phyloP scores from a whole-genome alignment of 805 yeast species.

The Metschnikowia vanudenii region DNA sequence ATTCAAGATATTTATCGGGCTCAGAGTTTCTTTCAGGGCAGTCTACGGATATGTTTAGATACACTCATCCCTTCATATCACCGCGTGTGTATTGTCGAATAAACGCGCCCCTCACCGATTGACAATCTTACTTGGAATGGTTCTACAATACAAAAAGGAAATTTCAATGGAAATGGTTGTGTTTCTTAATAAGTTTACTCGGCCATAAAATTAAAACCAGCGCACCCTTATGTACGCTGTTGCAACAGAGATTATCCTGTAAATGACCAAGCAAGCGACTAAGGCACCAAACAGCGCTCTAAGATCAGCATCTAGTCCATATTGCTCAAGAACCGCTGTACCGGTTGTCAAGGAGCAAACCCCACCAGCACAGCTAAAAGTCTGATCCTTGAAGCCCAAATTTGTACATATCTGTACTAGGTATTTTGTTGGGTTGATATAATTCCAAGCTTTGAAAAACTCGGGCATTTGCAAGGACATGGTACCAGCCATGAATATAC shows the following conservation, averaged over 20 bases:
- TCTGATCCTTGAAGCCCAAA: slow-evolving; percentile 51
- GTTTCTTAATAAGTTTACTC: no score
- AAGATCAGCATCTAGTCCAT: slow-evolving; percentile 42
- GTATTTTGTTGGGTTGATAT: slow-evolving; percentile 74
- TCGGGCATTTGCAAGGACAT: slow-evolving; percentile 74
- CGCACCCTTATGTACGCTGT: slow-evolving; percentile 28
- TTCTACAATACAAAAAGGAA: no score
- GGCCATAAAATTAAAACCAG: slow-evolving; percentile 16
- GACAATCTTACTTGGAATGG: no score
- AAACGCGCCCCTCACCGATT: no score
- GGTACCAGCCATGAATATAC: slow-evolving; percentile 81
- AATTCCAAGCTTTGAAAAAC: slow-evolving; percentile 69
- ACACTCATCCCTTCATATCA: no score
- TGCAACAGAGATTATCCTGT: slow-evolving; percentile 37
- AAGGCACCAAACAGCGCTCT: slow-evolving; percentile 39
- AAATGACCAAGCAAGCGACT: slow-evolving; percentile 38
- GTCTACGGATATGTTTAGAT: no score
- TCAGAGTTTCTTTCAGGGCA: no score
- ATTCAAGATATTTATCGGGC: no score
- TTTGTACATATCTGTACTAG: slow-evolving; percentile 62
- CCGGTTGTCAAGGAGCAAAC: slow-evolving; percentile 55
- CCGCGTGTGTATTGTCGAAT: no score
- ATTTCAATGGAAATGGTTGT: no score
- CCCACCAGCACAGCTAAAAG: slow-evolving; percentile 49
- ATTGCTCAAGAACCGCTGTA: slow-evolving; percentile 50